These are phyloP conservation scores for Sporisorium graminicola DNA, from an alignment of 1,284 basidiomycete genomes.

Conservation along the genomic window DNA sequence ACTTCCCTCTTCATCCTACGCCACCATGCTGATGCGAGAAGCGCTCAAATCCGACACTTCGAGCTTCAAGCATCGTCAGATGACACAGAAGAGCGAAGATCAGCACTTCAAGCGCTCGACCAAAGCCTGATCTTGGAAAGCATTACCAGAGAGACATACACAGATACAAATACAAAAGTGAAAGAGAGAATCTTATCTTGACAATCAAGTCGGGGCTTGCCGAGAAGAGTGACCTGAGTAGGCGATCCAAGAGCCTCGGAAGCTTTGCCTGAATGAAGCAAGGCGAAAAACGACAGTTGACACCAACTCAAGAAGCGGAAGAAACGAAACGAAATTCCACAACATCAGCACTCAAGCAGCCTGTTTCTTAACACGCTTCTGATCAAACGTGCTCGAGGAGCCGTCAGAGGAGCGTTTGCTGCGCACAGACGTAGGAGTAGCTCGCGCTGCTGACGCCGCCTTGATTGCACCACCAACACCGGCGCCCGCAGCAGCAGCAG, in stretches of 20 bases:
- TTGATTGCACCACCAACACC: constrained; percentile 5
- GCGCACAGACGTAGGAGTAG: constrained; percentile 19
- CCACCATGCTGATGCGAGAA: constrained; percentile 67
- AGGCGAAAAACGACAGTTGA: background rate
- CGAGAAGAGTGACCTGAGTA: background rate
- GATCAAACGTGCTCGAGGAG: constrained; percentile 25
- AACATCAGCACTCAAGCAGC: constrained; percentile 16
- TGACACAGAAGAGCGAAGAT: constrained; percentile 57
- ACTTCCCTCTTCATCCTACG: constrained; percentile 64
- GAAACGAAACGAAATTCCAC: too few relatives aligned
- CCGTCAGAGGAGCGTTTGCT: constrained; percentile 44
- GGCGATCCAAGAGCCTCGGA: background rate
- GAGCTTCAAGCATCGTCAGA: constrained; percentile 50
- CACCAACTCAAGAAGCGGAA: background rate
- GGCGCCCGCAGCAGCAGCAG: constrained; percentile 27
- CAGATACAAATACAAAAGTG: constrained; percentile 31
- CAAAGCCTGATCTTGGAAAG: background rate
- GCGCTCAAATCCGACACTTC: constrained; percentile 66
- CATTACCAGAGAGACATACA: constrained; percentile 3
- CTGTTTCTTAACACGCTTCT: constrained; percentile 53
- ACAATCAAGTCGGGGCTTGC: background rate
- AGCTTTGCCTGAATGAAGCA: too few relatives aligned
- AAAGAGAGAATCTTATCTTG: constrained; percentile 2
- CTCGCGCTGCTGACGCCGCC: background rate
- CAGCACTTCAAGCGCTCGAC: constrained; percentile 41